phyloP scores from a whole-genome alignment of 768 basidiomycete species.

The Termitomyces sp. region DNA sequence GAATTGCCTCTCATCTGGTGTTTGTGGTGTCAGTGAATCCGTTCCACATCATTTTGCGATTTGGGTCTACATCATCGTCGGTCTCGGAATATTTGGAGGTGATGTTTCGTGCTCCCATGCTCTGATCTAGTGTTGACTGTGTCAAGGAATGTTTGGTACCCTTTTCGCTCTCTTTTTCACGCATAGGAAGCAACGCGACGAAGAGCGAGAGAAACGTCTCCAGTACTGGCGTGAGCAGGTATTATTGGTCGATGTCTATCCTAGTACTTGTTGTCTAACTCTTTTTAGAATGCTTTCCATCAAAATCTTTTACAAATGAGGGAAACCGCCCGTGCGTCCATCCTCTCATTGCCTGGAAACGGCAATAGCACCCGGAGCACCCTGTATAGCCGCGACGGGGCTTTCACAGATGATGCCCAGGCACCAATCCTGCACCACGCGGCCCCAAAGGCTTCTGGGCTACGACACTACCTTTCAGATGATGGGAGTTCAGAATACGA shows the following conservation, averaged over 20 bases:
- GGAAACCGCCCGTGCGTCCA: conserved; percentile 63
- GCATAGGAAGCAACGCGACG: conserved; percentile 66
- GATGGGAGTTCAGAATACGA: conserved; percentile 45
- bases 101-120: conserved; percentile 16
- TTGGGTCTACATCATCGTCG: conserved; percentile 73
- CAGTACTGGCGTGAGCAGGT: conserved; percentile 92
- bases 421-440: conserved; percentile 46
- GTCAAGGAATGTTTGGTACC: conserved; percentile 67
- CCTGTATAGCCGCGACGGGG: conserved; percentile 42
- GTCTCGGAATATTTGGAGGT: conserved; percentile 70
- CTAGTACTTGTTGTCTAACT: not conserved
- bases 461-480: conserved; percentile 48
- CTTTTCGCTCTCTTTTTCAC: conserved; percentile 62
- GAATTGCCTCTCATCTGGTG: conserved; percentile 59
- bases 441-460: conserved; percentile 46
- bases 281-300: conserved; percentile 63
- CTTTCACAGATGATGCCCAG: conserved; percentile 48
- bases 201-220: conserved; percentile 75
- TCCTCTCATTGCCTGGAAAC: conserved; percentile 48
- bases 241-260: not conserved
- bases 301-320: conserved; percentile 78
- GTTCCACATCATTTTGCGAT: conserved; percentile 54
- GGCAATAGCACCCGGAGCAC: conserved; percentile 42
- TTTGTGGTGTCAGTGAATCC: conserved; percentile 60
- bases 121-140: not conserved